A percentile compares a stretch with the other conserved stretches of the same genome.
Evolutionary conservation across 768 basidiomycete genomes (phyloP).

Genomic region (Mrakia frigida): DNA sequence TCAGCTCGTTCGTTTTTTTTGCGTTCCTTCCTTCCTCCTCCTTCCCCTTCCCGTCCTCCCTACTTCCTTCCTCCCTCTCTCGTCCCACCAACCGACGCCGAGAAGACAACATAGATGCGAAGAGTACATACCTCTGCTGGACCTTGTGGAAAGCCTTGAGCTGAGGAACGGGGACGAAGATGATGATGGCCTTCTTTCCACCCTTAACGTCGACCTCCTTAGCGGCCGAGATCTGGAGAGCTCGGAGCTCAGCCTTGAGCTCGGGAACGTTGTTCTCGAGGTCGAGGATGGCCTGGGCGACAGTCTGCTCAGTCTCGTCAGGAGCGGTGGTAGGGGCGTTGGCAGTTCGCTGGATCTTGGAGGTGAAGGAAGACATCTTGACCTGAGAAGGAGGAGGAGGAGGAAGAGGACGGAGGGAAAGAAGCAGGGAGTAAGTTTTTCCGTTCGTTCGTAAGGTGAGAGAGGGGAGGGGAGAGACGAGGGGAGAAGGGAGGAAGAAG

Average conservation of each 20-base stretch:
- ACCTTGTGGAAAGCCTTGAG: constrained; percentile 98
- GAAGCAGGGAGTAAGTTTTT: too few species aligned
- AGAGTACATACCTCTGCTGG: constrained; percentile 72
- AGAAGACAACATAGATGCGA: background rate
- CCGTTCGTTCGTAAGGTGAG: background rate
- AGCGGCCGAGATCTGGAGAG: constrained; percentile 94
- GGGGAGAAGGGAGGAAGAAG: background rate
- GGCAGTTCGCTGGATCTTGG: constrained; percentile 91
- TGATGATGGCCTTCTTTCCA: constrained; percentile 97
- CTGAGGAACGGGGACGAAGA: constrained; percentile 96
- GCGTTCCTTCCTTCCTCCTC: background rate
- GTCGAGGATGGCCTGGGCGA: constrained; percentile 80
- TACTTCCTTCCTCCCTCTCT: background rate
- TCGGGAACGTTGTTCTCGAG: constrained; percentile 97
- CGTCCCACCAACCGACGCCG: background rate
- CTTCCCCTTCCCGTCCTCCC: background rate
- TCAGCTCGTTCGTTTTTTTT: background rate
- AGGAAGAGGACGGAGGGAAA: too few species aligned
- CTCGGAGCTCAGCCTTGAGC: constrained; percentile 91
- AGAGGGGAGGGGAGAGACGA: background rate
- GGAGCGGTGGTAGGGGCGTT: constrained; percentile 73
- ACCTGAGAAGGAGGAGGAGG: background rate
- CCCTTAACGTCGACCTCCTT: constrained; percentile 98
- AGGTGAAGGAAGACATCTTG: constrained; percentile 38
- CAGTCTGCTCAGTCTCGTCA: constrained; percentile 32